Evolutionary conservation across 179 eudicot species (phyloP), one percentile per base, ranked within the genome.

Genomic region (Spinacia oleracea): DNA sequence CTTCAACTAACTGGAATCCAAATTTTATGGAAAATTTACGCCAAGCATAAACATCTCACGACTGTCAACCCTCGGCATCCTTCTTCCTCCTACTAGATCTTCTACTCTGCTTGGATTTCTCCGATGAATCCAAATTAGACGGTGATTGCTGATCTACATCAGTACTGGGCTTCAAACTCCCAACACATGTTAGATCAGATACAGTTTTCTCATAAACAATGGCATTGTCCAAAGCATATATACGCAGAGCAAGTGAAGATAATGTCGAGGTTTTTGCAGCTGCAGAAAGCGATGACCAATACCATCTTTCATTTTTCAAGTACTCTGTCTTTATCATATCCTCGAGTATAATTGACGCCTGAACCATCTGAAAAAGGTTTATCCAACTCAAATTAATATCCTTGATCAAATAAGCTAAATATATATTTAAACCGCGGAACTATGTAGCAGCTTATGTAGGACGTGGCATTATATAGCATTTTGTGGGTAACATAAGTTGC

Each of bases 211-310:
- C 96, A 69, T 88, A 96, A 9, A 86, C 56, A 77, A 96, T 91
- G 83, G 94, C 91, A 40, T 91, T 85, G 70, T 96, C 99, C 59
- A 96, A 79, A 34, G 98, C 82, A 74, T 87, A 91, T 71, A 93
- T 81, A 21, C 95, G 97, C 64, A 95, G 84, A 68, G 98, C 91
- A 67, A 96, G 99, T 34, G 91, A 89, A 9, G 98, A 91, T 27
- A 93, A 78, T 15, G 97, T 91, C 18, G 97, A 87, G 80, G 86
- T 89, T 72, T 85, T 90, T 43, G 89, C 94, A 63, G 94, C 97
- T 76, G 94, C 93, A 60, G 98, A 88, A 1, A 91, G 86, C 27
- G 99, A 96, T n/a, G 99, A 91, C 99, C 99, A 96, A 79, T 90
- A 91, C 96, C 97, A 96, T 95, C 98, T 90, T 55, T 90, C 93